A percentile compares a stretch with the other conserved stretches of the same genome.
Evolutionary conservation across 176 grass and related monocot species (phyloP).

Genomic region (Melocanna baccifera): DNA sequence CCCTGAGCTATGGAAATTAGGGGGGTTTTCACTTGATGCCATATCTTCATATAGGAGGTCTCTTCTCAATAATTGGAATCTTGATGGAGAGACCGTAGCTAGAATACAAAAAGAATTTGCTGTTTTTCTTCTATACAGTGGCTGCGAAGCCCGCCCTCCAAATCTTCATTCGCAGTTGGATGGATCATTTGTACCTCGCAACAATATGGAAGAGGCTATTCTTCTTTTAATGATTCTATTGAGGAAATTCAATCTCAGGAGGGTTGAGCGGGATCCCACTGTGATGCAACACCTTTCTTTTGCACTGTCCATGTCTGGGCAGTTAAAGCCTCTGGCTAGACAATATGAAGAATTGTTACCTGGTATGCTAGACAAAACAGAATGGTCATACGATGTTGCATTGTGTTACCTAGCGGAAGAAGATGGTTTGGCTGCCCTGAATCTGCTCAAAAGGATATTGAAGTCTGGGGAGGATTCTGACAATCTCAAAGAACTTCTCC

Average conservation of each 20-base stretch:
- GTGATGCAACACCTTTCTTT: conserved; percentile 79
- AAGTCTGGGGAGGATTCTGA: conserved; percentile 66
- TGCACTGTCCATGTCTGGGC: conserved; percentile 77
- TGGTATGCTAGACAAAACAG: conserved; percentile 58
- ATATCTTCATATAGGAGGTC: conserved; percentile 77
- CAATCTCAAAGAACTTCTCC: conserved; percentile 61
- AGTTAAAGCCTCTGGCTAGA: conserved; percentile 56
- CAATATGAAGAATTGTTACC: conserved; percentile 81
- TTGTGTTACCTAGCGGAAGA: conserved; percentile 92
- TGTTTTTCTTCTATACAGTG: conserved; percentile 86
- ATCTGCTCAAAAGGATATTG: conserved; percentile 64
- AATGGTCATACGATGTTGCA: conserved; percentile 71
- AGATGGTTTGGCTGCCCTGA: conserved; percentile 68
- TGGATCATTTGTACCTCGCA: conserved; percentile 79
- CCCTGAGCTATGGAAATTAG: conserved; percentile 79
- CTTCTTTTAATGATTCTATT: conserved; percentile 86
- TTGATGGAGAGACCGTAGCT: conserved; percentile 58
- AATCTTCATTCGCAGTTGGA: conserved; percentile 87
- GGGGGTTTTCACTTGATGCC: conserved; percentile 68
- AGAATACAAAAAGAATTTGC: conserved; percentile 88
- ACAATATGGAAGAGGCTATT: conserved; percentile 94
- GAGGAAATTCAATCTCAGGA: conserved; percentile 78
- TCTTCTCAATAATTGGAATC: conserved; percentile 87
- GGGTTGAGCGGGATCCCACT: conserved; percentile 70
- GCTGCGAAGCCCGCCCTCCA: conserved; percentile 74